phyloP scores from a whole-genome alignment of 352 stramenopile genomes.

The Phytophthora constricta region DNA sequence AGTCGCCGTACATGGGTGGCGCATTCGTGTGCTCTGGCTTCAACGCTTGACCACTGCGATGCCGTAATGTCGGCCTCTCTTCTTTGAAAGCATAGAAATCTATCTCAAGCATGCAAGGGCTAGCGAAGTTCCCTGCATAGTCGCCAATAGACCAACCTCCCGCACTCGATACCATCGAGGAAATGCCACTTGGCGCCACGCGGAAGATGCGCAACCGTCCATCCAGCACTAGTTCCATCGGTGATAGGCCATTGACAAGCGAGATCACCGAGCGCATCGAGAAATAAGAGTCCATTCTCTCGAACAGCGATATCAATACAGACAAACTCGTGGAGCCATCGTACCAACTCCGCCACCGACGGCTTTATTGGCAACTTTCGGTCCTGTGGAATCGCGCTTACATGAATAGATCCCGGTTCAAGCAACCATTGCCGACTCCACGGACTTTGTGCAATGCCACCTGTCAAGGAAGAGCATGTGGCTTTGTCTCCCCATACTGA shows the following conservation, averaged over 20 bases:
- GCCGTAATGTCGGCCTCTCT: no score
- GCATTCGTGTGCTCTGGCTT: no score
- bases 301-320: conserved; percentile 20
- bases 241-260: neutral
- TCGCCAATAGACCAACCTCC: conserved; percentile 12
- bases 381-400: neutral
- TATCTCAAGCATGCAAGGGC: neutral
- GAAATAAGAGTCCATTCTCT: neutral
- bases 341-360: neutral
- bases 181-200: conserved; percentile 34
- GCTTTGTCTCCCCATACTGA: neutral
- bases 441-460: conserved; percentile 1
- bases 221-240: conserved; percentile 36
- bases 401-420: conserved; percentile 17
- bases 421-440: conserved; percentile 27
- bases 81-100: conserved; percentile 8
- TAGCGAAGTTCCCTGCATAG: conserved; percentile 10
- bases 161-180: conserved; percentile 19
- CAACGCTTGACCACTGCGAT: no score
- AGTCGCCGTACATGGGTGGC: conserved; percentile 2
- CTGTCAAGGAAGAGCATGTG: no score
- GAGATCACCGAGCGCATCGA: conserved; percentile 15
- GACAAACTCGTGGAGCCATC: conserved; percentile 12
- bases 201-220: conserved; percentile 36
- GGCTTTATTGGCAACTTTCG: neutral